Percentiles rank a stretch among this genome's conserved stretches.
Evolutionary conservation across 495 filamentous ascomycete species (phyloP).

Genomic region (Penicillium waksmanii): DNA sequence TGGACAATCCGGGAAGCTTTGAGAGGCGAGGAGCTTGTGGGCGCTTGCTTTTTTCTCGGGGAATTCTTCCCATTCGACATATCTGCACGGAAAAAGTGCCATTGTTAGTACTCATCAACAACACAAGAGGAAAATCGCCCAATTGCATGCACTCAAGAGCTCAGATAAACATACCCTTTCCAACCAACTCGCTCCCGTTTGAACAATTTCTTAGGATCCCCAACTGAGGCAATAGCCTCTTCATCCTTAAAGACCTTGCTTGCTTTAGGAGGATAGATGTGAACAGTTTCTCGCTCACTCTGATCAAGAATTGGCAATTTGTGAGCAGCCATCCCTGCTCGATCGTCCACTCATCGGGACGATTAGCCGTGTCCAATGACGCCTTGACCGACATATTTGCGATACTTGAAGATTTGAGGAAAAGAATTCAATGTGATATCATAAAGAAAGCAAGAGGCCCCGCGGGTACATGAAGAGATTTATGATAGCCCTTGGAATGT

Average conservation of each 20-base stretch:
- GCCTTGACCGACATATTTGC: background rate
- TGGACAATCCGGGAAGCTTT: conserved; percentile 59
- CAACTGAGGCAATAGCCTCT: conserved; percentile 36
- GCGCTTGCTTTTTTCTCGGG: conserved; percentile 65
- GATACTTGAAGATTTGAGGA: background rate
- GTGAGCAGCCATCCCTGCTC: conserved; percentile 52
- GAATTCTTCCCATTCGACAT: conserved; percentile 72
- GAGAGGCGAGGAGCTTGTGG: conserved; percentile 56
- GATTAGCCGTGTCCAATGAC: conserved; percentile 24
- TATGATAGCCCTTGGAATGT: background rate
- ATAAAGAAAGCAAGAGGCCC: background rate
- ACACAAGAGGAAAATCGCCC: background rate
- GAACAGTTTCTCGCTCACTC: conserved; percentile 32
- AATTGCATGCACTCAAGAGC: background rate
- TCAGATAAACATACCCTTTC: conserved; percentile 32
- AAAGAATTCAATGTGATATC: background rate
- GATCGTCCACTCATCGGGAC: conserved; percentile 56
- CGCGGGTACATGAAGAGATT: too few relatives aligned
- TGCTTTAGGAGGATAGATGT: conserved; percentile 25
- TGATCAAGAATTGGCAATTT: conserved; percentile 54
- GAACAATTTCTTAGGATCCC: conserved; percentile 40
- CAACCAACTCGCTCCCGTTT: conserved; percentile 38
- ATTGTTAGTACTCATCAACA: background rate
- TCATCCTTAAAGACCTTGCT: conserved; percentile 37
- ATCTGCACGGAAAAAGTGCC: conserved; percentile 26